Base-by-base conservation (phyloP, 345 rosid species). In the Turritis glabra region DNA sequence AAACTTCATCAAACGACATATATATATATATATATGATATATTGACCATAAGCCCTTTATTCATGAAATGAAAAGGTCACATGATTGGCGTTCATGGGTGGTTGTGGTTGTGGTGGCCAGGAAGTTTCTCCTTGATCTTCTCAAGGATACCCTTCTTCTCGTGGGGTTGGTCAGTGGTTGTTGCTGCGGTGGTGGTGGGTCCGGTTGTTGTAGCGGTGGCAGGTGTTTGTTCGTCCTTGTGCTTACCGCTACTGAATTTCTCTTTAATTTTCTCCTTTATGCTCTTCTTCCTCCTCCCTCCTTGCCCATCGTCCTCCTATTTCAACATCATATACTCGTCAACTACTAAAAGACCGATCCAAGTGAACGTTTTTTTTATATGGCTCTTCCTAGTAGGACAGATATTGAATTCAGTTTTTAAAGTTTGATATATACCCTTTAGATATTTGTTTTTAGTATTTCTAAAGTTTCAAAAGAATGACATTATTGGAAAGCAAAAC, bases 261-360 rank as follows among this genome's bases (percentile, higher is more conserved):
- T 92, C 95, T 76, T 90, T 90, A 54, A 93, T 77, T 40, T 86
- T 93, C 76, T 89, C 83, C 35, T 69, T 84, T 47, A 86, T 67
- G n/a, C 92, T 89, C 85, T 93, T 93, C 87, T 90, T 90, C 81
- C 89, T 85, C 53, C 93, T 82, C 47, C 94, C 93, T 30, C 97
- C 96, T 85, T 85, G 78, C 38, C 84, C 97, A 68, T 86, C 96
- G 35, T 89, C 97, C 83, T 84, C 90, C 8, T 73, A 46, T 66
- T 35, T 8, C 30, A 44, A 14, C 1, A 50, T 23, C 25, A 47
- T 19, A 8, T 3, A 57, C 22, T 33, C 8, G 63, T 21, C 10
- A 8, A 47, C 25, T 8, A 32, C 33, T 21, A 10, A 18, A 10
- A 13, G 3, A 8, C 26, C 9, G 9, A 15, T 43, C 19, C 48